A percentile compares a stretch with the other conserved stretches of the same genome.
Evolutionary conservation across 345 rosid species (phyloP).

Genomic region (Trapa incisa): DNA sequence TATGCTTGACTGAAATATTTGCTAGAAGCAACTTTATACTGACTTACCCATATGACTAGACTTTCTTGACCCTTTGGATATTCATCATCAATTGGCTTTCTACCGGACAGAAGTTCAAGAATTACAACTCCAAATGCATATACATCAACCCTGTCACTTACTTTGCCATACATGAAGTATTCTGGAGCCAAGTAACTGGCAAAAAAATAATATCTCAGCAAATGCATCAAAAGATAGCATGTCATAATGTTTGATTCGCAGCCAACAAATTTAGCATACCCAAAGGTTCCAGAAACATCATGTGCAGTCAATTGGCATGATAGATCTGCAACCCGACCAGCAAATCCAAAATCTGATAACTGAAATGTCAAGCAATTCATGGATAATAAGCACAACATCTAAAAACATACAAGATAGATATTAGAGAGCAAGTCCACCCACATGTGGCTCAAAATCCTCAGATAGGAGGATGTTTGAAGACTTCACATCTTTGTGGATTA

Average conservation of each 20-base stretch:
- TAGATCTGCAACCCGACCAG: conserved; percentile 41
- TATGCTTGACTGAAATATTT: not conserved
- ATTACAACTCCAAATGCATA: conserved; percentile 91
- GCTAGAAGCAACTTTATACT: not conserved
- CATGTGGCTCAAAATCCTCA: conserved; percentile 96
- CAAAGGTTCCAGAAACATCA: conserved; percentile 89
- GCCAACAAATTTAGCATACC: conserved; percentile 29
- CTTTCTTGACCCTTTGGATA: conserved; percentile 65
- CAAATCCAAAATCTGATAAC: conserved; percentile 97
- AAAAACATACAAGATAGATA: not conserved
- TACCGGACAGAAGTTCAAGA: conserved; percentile 85
- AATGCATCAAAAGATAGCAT: conserved; percentile 1
- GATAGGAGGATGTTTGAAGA: conserved; percentile 87
- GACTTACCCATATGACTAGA: conserved; percentile 92
- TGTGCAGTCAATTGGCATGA: conserved; percentile 37
- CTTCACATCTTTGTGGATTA: conserved; percentile 90
- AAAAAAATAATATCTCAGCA: conserved; percentile 2
- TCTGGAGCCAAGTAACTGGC: conserved; percentile 97
- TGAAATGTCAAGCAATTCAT: conserved; percentile 28
- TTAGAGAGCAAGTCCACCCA: conserved; percentile 6
- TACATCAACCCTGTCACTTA: conserved; percentile 86
- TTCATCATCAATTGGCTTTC: conserved; percentile 60
- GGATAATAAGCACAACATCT: conserved; percentile 11
- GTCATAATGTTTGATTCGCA: not conserved
- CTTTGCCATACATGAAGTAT: conserved; percentile 85